Evolutionary conservation across 306 rosid genomes (phyloP).

Genomic region (Rosa rugosa): DNA sequence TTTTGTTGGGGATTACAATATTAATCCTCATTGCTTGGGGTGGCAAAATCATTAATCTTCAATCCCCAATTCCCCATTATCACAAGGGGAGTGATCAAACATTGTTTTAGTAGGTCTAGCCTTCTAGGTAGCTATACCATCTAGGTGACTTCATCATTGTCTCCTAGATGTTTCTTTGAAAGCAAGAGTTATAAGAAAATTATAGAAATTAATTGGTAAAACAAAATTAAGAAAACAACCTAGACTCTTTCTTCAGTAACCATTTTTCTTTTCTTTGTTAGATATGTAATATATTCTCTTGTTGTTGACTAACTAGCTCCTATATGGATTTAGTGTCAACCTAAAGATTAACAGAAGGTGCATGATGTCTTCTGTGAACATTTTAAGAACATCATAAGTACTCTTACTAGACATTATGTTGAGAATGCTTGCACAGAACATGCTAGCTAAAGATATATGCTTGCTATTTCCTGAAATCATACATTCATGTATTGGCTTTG

Average conservation of each 20-base stretch:
- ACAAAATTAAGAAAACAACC: not conserved
- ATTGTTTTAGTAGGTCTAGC: not conserved
- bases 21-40: not conserved
- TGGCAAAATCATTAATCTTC: slow-evolving; percentile 7
- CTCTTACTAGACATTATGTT: not conserved
- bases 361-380: slow-evolving; percentile 16
- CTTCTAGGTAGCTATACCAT: not conserved
- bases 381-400: not conserved
- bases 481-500: not conserved
- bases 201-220: not conserved
- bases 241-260: not conserved
- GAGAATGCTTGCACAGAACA: slow-evolving; percentile 10
- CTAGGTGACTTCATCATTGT: slow-evolving; percentile 3
- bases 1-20: not conserved
- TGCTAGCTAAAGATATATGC: not conserved
- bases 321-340: not conserved
- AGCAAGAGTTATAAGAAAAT: not conserved
- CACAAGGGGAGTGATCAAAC: not conserved
- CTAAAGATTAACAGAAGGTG: not conserved
- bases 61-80: not conserved
- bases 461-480: not conserved
- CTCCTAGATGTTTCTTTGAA: not conserved
- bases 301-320: not conserved
- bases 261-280: too few relatives aligned
- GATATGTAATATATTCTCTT: not conserved